Base-by-base conservation (phyloP, 805 yeast species). In the Suhomyces faveliae region DNA sequence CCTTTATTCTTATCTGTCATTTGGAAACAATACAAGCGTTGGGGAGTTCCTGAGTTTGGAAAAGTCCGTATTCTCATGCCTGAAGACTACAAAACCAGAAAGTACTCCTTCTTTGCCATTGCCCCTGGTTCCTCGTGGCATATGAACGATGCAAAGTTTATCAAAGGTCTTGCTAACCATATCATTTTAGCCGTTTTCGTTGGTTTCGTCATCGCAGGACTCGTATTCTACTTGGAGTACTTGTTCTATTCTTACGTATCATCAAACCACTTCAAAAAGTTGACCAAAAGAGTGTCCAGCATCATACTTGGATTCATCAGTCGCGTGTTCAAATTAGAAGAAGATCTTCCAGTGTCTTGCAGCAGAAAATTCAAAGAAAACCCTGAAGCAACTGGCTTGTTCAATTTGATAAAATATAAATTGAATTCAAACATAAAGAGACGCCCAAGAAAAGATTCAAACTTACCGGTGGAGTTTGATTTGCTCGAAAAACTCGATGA, bases 121-220 rank as follows among this genome's bases (percentile, higher is more conserved):
- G 73, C 89, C 0, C 79, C 80, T 47, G 97, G 97, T 40, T 87
- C 96, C 0, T 87, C 96, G 21, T 91, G 97, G 97, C 97, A 91
- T 67, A 69, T 81, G 59, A 89, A 84, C 54, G 97, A 91, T 65
- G 96, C 97, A 9, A 76, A 81, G 46, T 80, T 88, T 61, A 81
- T 90, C 66, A 83, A 87, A 60, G 70, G 79, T 7, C 68, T 90
- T 67, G 89, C 88, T 13, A 76, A 80, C 53, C 96, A 91, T 65
- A 80, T 91, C 54, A 75, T 81, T 12, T 67, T 85, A 35, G 85
- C 90, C 22, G 87, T 89, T 2, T 60, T 86, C 37, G 79, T 79
- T 11, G 96, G 96, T 1, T 83, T 86, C 54, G 51, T 79, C 13
- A 59, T 85, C 42, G 90, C 84, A 2, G 66, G 64, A 8, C 44